These are phyloP conservation scores for Talaromyces marneffei DNA, from an alignment of 2,329 filamentous ascomycete genomes.

Conservation along the genomic window DNA sequence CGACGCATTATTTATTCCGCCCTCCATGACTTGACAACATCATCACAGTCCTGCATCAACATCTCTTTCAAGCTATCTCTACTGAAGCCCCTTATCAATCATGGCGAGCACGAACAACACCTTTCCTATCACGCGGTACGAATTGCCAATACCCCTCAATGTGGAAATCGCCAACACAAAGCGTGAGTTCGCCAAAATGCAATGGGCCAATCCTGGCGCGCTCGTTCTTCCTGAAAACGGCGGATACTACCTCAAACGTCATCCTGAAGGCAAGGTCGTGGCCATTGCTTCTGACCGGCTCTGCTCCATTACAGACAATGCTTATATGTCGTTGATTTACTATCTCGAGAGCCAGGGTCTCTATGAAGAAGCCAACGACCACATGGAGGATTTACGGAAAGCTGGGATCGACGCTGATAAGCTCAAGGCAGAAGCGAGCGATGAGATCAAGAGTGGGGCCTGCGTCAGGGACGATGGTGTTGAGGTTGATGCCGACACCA, in stretches of 20 bases:
- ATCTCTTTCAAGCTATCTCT: background rate
- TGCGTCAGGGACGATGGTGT: background rate
- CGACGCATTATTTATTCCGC: background rate
- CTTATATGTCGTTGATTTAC: background rate
- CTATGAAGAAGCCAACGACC: background rate
- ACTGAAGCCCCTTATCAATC: background rate
- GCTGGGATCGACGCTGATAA: background rate
- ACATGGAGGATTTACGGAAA: background rate
- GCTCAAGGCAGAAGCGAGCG: background rate
- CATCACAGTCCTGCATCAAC: background rate
- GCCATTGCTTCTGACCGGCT: background rate
- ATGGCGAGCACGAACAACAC: background rate
- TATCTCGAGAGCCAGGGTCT: background rate
- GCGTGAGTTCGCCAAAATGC: background rate
- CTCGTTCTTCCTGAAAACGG: background rate
- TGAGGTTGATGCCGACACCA: background rate
- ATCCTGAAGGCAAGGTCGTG: background rate
- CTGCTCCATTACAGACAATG: background rate
- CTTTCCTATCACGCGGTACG: background rate
- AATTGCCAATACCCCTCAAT: background rate
- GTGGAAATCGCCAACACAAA: background rate
- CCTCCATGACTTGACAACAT: background rate
- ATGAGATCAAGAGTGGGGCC: background rate
- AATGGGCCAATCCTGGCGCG: background rate
- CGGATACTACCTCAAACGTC: background rate